phyloP scores from a whole-genome alignment of 805 yeast species.

The Kazachstania bromeliacearum region DNA sequence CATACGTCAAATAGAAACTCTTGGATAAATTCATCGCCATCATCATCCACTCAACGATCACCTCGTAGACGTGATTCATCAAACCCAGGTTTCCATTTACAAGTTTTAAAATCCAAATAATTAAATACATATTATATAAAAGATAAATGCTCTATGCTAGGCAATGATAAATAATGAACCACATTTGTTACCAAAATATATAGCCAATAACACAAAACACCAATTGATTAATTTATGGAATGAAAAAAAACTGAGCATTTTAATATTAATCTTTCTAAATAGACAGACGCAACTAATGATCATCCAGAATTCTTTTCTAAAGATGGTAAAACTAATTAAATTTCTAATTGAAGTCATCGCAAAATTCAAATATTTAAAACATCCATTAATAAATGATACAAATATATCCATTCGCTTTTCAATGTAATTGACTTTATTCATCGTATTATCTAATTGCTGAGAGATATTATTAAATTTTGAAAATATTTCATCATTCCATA shows the following conservation, averaged over 20 bases:
- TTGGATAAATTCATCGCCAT: neutral
- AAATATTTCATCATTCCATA: conserved; percentile 13
- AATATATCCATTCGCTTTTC: conserved; percentile 6
- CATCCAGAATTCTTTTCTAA: too few species aligned
- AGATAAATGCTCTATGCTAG: too few species aligned
- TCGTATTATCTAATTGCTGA: conserved; percentile 9
- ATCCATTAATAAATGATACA: neutral
- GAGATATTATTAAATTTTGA: conserved; percentile 10
- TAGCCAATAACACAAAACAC: conserved; percentile 7
- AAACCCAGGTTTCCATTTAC: conserved; percentile 3
- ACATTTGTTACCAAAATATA: conserved; percentile 8
- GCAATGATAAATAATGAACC: conserved; percentile 4
- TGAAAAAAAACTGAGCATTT: too few species aligned
- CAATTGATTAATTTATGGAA: conserved; percentile 8
- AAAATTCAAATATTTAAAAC: neutral
- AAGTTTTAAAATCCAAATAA: conserved; percentile 4
- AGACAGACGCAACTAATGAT: too few species aligned
- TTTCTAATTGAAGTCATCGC: too few species aligned
- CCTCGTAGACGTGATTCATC: conserved; percentile 1
- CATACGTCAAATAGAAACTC: neutral
- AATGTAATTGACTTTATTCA: conserved; percentile 9
- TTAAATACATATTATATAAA: neutral
- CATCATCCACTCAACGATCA: neutral
- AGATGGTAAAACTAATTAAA: too few species aligned
- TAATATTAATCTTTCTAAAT: too few species aligned